Conservation (phyloP, 495 filamentous ascomycete species). For the Penicillium pancosmium region DNA sequence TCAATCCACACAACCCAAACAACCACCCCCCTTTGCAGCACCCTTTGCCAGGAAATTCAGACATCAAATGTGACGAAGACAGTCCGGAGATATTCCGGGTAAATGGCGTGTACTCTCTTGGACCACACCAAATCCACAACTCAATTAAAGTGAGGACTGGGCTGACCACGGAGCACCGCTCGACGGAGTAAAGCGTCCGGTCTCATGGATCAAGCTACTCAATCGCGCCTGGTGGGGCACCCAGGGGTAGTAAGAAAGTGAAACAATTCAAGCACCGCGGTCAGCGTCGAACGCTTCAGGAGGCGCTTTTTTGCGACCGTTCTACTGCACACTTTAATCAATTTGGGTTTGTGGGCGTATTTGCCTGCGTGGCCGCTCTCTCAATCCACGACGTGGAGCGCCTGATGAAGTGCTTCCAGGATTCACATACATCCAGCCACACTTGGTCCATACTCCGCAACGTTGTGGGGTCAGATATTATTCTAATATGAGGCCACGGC, state of each 20-base stretch:
- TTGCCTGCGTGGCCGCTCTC: background rate
- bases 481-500: background rate
- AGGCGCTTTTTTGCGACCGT: constrained; percentile 1
- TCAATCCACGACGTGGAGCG: background rate
- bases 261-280: constrained; percentile 25
- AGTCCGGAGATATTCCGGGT: constrained; percentile 6
- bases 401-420: background rate
- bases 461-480: background rate
- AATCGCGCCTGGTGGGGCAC: constrained; percentile 22
- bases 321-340: constrained; percentile 12
- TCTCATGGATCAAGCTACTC: constrained; percentile 7
- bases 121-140: background rate
- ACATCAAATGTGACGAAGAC: background rate
- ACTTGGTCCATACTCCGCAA: background rate
- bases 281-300: constrained; percentile 14
- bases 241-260: constrained; percentile 12
- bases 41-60: background rate
- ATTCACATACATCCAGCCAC: background rate
- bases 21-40: too few relatives aligned
- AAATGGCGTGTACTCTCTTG: background rate
- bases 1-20: background rate
- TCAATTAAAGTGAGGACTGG: constrained; percentile 14
- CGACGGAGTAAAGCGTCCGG: constrained; percentile 17
- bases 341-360: constrained; percentile 14
- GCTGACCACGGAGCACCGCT: constrained; percentile 17